A percentile compares a stretch with the other conserved stretches of the same genome.
Conservation (phyloP, 2,329 filamentous ascomycete genomes). For the Curvularia lunata region DNA sequence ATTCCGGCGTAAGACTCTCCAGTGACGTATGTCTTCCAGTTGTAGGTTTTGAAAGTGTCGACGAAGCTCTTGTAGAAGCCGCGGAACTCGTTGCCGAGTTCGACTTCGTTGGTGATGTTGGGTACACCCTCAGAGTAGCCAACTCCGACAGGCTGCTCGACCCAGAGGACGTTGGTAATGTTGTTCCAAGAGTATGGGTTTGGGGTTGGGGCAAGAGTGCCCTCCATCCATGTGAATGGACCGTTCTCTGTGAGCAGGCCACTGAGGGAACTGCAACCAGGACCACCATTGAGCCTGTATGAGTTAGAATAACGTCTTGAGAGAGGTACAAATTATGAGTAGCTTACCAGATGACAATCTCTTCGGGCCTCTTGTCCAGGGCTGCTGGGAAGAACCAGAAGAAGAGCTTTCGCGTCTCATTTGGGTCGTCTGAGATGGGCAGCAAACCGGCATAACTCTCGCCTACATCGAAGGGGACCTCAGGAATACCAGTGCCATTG, state of each 20-base stretch:
- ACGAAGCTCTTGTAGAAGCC: constrained; percentile 63
- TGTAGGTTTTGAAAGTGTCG: constrained; percentile 60
- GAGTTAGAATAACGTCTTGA: constrained; percentile 16
- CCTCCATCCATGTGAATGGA: constrained; percentile 64
- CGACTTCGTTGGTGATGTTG: constrained; percentile 56
- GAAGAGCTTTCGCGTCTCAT: constrained; percentile 63
- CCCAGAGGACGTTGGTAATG: constrained; percentile 51
- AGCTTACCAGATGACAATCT: constrained; percentile 64
- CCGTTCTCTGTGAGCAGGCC: constrained; percentile 80
- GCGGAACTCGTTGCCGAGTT: constrained; percentile 55
- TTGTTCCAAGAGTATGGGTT: constrained; percentile 74
- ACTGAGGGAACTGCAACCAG: constrained; percentile 62
- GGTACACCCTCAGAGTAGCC: constrained; percentile 53
- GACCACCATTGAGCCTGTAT: constrained; percentile 47
- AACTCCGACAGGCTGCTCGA: constrained; percentile 58
- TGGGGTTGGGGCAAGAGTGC: constrained; percentile 67
- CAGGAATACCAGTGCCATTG: constrained; percentile 69
- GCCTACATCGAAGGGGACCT: constrained; percentile 71
- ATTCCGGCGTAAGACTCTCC: constrained; percentile 64
- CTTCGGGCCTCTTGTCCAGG: constrained; percentile 59
- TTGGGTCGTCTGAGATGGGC: constrained; percentile 59
- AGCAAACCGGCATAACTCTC: constrained; percentile 70
- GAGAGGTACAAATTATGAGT: background rate
- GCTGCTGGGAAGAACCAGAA: constrained; percentile 70
- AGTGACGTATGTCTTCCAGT: constrained; percentile 62